Conservation (phyloP, 2,329 filamentous ascomycete genomes). For the Plenodomus tracheiphilus region DNA sequence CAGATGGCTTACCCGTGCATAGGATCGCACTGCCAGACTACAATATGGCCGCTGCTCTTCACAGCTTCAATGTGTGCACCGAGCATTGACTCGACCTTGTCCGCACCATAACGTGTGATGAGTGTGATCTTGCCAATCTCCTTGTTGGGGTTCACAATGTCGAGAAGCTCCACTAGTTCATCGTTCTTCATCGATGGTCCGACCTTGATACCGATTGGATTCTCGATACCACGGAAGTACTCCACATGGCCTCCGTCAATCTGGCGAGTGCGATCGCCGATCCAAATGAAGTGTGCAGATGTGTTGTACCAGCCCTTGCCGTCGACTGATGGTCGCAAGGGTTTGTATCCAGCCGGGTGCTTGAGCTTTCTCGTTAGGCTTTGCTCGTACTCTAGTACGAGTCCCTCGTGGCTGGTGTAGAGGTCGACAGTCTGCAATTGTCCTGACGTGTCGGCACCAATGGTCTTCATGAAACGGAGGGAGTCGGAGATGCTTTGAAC, state of each 20-base stretch:
- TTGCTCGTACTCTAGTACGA: constrained; percentile 94
- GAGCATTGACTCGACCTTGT: constrained; percentile 73
- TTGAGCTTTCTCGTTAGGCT: constrained; percentile 76
- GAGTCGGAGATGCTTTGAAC: constrained; percentile 87
- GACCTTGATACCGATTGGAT: constrained; percentile 95
- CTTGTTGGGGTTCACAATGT: constrained; percentile 78
- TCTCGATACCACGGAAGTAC: constrained; percentile 94
- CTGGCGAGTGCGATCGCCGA: constrained; percentile 93
- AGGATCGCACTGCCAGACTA: constrained; percentile 98
- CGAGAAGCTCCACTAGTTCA: constrained; percentile 78
- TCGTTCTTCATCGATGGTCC: constrained; percentile 78
- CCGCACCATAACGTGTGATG: constrained; percentile 91
- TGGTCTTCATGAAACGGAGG: constrained; percentile 89
- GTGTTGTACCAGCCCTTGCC: constrained; percentile 84
- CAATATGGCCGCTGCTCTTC: constrained; percentile 71
- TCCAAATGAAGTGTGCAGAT: constrained; percentile 96
- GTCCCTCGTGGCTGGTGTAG: constrained; percentile 92
- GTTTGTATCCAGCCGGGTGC: constrained; percentile 57
- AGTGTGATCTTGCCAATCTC: constrained; percentile 93
- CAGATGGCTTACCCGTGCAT: constrained; percentile 74
- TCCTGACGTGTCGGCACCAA: constrained; percentile 83
- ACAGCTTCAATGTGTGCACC: constrained; percentile 88
- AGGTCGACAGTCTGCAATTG: constrained; percentile 91
- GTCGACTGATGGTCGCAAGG: constrained; percentile 30
- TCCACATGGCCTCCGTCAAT: constrained; percentile 93